These are phyloP conservation scores for Termitomyces sp. DNA, from an alignment of 768 basidiomycete species.

Conservation along the genomic window DNA sequence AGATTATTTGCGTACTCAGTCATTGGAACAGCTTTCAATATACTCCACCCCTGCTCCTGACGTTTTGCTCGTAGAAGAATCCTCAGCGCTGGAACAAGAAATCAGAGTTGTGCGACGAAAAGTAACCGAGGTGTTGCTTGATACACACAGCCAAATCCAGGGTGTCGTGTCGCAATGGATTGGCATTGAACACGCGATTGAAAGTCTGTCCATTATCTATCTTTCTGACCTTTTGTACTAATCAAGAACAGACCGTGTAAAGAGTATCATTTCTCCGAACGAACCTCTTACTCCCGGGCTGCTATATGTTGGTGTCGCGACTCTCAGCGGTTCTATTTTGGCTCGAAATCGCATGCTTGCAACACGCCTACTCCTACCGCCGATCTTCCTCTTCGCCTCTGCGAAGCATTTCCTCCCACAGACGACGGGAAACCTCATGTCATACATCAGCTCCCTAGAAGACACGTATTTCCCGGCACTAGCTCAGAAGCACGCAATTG, in stretches of 20 bases:
- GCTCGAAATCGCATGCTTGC: constrained; percentile 71
- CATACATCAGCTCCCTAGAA: constrained; percentile 66
- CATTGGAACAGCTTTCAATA: constrained; percentile 65
- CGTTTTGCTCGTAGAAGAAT: constrained; percentile 68
- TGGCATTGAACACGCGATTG: constrained; percentile 75
- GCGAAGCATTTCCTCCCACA: constrained; percentile 84
- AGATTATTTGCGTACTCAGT: neutral
- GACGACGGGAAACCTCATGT: constrained; percentile 63
- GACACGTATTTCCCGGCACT: constrained; percentile 61
- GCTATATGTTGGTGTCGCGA: constrained; percentile 85
- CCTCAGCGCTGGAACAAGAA: constrained; percentile 69
- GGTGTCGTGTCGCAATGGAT: constrained; percentile 79
- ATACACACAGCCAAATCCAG: constrained; percentile 65
- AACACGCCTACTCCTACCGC: constrained; percentile 70
- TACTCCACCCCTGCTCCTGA: constrained; percentile 63
- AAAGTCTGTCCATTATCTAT: constrained; percentile 53
- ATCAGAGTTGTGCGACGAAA: constrained; percentile 67
- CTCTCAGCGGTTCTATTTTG: constrained; percentile 84
- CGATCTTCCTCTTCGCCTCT: constrained; percentile 63
- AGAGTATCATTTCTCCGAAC: constrained; percentile 71
- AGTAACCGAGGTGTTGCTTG: constrained; percentile 47
- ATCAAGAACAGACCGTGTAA: constrained; percentile 59
- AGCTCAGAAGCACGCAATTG: constrained; percentile 62
- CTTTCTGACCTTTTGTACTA: neutral
- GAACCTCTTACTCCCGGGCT: constrained; percentile 86